Evolutionary conservation across 441 rosid species (phyloP).

Genomic region (Populus hybrid): DNA sequence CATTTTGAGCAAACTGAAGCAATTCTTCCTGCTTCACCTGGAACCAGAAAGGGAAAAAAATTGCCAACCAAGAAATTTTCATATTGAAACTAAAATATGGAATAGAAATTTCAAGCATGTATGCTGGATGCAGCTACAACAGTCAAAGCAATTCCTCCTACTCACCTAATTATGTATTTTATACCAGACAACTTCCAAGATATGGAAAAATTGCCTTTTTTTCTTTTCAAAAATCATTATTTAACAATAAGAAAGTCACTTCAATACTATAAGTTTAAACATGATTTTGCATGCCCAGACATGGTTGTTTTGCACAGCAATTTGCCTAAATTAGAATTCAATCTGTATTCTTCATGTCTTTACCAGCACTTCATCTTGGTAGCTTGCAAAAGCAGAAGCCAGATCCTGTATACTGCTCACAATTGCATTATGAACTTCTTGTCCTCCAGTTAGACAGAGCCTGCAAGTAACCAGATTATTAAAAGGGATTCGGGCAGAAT

Average conservation of each 20-base stretch:
- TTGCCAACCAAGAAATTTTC: slow-evolving; percentile 18
- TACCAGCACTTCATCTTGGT: slow-evolving; percentile 98
- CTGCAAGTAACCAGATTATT: slow-evolving; percentile 34
- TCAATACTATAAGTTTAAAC: neutral
- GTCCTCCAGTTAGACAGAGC: slow-evolving; percentile 88
- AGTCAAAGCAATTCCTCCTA: neutral
- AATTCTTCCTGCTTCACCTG: slow-evolving; percentile 97
- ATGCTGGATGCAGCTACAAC: neutral
- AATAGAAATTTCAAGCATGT: neutral
- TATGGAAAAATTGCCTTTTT: neutral
- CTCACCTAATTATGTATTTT: neutral
- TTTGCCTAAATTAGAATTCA: neutral
- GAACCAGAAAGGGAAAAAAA: slow-evolving; percentile 11
- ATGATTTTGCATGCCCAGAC: neutral
- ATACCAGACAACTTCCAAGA: neutral
- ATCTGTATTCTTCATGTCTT: slow-evolving; percentile 22
- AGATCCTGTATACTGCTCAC: slow-evolving; percentile 97
- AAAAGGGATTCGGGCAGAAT: slow-evolving; percentile 8
- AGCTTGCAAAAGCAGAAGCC: slow-evolving; percentile 69
- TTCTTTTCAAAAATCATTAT: neutral
- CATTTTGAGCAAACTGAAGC: slow-evolving; percentile 91
- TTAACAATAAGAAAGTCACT: neutral
- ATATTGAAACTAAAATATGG: slow-evolving; percentile 1
- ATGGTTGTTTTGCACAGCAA: neutral
- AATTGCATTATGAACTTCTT: slow-evolving; percentile 95